Evolutionary conservation across 768 basidiomycete species (phyloP), one percentile per base, ranked within the genome.

Genomic region (Amanita jacksonii): DNA sequence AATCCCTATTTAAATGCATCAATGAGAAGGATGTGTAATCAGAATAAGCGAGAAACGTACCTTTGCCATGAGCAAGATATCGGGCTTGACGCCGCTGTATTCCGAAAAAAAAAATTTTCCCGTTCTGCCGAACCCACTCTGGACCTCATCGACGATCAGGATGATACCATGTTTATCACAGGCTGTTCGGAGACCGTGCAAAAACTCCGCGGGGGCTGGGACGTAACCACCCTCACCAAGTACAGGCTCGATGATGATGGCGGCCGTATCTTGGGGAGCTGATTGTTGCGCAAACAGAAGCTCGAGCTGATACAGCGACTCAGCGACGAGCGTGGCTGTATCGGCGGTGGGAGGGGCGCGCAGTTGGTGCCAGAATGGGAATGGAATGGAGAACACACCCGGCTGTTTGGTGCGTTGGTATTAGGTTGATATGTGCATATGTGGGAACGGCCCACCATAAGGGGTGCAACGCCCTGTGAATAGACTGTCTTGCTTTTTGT

Each of bases 211-310:
- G 0, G 91, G 88, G 0, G 91, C 88, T 22, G 88, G 81, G 12
- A 96, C 86, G 61, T 98, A 97, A 1, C 94, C 94, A 27, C 94
- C 94, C 62, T 97, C 94, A 19, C 92, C 93, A 23, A 97, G 70
- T 1, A 97, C 83, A 32, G 94, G 87, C 68, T 98, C 94, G 32
- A 98, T 63, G 50, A 98, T 64, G 55, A 97, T 82, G n/a, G 91
- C 92, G 1, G 93, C 90, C 0, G 91, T 93, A 59, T 97, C 93
- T 4, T 64, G 61, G 0, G 92, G 86, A 1, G 81, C 70, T 5
- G 81, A 82, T 60, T 92, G 88, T 60, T 97, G 93, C 1, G 62
- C 51, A 0, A 76, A 63, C 9, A 94, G 57, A 10, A 96, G 73
- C 43, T 89, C 81, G 15, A 97, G 72, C 58, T 93, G 87, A 61